Conservation (phyloP, 2,329 filamentous ascomycete species). For the Ploettnerulaceae sp. region DNA sequence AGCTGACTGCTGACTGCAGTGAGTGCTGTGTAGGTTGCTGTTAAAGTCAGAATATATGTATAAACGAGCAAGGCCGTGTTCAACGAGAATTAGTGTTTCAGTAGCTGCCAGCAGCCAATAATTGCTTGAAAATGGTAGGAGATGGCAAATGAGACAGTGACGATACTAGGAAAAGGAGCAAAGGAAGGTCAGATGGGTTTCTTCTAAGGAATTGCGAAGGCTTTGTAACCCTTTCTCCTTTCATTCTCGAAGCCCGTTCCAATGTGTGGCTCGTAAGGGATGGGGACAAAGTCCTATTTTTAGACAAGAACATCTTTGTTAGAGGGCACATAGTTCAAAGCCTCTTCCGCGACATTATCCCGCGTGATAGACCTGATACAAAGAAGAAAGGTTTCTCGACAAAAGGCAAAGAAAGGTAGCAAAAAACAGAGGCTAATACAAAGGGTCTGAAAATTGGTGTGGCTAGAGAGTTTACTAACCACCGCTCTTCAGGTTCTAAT, state of each 20-base stretch:
- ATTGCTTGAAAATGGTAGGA: slow-evolving; percentile 10
- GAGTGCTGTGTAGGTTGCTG: not conserved
- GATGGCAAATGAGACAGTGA: slow-evolving; percentile 2
- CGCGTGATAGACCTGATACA: not conserved
- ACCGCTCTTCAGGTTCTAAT: no score
- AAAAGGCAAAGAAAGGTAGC: not conserved
- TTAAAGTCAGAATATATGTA: slow-evolving; percentile 1
- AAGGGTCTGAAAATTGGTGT: not conserved
- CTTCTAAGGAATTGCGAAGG: slow-evolving; percentile 11
- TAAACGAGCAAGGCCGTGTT: slow-evolving; percentile 2
- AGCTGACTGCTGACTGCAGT: not conserved
- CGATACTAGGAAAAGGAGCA: slow-evolving; percentile 9
- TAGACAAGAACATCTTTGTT: slow-evolving; percentile 2
- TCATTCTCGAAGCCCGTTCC: slow-evolving; percentile 7
- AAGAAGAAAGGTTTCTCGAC: not conserved
- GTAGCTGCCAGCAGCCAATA: slow-evolving; percentile 27
- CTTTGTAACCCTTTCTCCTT: slow-evolving; percentile 6
- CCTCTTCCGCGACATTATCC: not conserved
- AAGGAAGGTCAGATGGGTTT: not conserved
- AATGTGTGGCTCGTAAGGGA: not conserved
- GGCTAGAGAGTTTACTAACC: not conserved
- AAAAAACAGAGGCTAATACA: not conserved
- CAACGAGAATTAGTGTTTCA: slow-evolving; percentile 15
- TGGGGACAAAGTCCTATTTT: slow-evolving; percentile 1
- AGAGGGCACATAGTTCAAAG: not conserved